Evolutionary conservation across 305 asterid species (phyloP).

Genomic region (Fraxinus greggii): DNA sequence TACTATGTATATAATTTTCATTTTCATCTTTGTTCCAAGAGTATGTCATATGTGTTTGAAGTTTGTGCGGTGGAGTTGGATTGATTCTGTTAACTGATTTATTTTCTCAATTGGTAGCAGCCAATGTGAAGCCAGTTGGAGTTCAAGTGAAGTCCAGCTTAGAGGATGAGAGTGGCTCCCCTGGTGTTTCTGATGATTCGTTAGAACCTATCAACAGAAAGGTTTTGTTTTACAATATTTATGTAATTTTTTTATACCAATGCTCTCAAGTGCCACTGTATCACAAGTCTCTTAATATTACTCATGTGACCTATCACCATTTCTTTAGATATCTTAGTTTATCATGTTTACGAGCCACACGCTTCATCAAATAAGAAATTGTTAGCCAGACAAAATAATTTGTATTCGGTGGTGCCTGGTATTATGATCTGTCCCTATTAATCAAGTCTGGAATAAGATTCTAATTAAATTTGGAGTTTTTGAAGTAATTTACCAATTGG

Average conservation of each 20-base stretch:
- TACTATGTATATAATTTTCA: neutral
- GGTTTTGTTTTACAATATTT: constrained; percentile 30
- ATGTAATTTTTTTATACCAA: neutral
- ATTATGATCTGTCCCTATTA: neutral
- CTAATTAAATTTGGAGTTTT: neutral
- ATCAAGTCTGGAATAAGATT: neutral
- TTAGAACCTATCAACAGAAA: constrained; percentile 37
- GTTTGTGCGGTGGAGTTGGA: neutral
- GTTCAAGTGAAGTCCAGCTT: constrained; percentile 46
- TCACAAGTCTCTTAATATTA: neutral
- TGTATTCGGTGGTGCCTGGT: neutral
- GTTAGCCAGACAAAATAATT: neutral
- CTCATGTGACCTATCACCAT: neutral
- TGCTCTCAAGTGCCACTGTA: constrained; percentile 2
- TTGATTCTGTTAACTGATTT: constrained; percentile 4
- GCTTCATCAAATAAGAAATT: neutral
- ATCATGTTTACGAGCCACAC: neutral
- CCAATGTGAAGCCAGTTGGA: constrained; percentile 41
- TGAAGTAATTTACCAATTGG: neutral
- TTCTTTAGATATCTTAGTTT: neutral
- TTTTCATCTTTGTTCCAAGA: neutral
- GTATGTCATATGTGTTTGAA: neutral
- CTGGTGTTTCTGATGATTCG: constrained; percentile 37
- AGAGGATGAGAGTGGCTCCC: constrained; percentile 47
- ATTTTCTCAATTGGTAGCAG: constrained; percentile 29